Conservation (phyloP, 495 filamentous ascomycete species). For the Penicillium riverlandense region DNA sequence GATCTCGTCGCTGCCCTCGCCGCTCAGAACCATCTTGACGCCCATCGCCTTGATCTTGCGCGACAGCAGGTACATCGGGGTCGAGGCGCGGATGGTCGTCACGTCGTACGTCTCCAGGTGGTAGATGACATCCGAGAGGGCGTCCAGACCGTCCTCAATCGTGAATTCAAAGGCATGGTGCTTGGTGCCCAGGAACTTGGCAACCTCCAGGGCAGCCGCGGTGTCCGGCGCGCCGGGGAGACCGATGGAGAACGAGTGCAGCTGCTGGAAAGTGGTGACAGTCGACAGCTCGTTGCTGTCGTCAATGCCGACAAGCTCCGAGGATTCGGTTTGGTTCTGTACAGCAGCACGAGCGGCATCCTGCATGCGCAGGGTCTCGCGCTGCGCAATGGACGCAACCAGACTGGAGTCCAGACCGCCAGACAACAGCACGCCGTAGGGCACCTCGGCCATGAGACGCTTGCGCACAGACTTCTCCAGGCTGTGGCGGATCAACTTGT, state of each 20-base stretch:
- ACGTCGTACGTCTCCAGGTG: conserved; percentile 98
- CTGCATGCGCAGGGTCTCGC: conserved; percentile 75
- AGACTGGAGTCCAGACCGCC: conserved; percentile 94
- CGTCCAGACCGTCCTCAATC: conserved; percentile 91
- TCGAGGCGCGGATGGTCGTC: conserved; percentile 96
- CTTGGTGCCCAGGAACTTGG: conserved; percentile 91
- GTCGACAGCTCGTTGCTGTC: conserved; percentile 82
- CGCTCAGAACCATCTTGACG: conserved; percentile 97
- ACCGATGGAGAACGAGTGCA: conserved; percentile 98
- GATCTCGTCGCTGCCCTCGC: conserved; percentile 95
- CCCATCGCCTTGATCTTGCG: conserved; percentile 99
- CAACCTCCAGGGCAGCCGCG: conserved; percentile 80
- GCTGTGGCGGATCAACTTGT: conserved; percentile 68
- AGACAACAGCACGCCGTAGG: conserved; percentile 91
- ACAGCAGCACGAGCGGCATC: conserved; percentile 36
- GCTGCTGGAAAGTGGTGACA: conserved; percentile 84
- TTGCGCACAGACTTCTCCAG: conserved; percentile 92
- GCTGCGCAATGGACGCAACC: conserved; percentile 90
- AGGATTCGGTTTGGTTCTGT: conserved; percentile 43
- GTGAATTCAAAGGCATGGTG: conserved; percentile 98
- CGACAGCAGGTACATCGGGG: conserved; percentile 94
- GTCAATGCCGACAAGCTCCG: conserved; percentile 86
- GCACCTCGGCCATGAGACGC: conserved; percentile 96
- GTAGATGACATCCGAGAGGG: conserved; percentile 92
- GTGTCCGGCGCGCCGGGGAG: conserved; percentile 87